Evolutionary conservation across 2,329 filamentous ascomycete species (phyloP).

Genomic region (Bipolaris sorokiniana): DNA sequence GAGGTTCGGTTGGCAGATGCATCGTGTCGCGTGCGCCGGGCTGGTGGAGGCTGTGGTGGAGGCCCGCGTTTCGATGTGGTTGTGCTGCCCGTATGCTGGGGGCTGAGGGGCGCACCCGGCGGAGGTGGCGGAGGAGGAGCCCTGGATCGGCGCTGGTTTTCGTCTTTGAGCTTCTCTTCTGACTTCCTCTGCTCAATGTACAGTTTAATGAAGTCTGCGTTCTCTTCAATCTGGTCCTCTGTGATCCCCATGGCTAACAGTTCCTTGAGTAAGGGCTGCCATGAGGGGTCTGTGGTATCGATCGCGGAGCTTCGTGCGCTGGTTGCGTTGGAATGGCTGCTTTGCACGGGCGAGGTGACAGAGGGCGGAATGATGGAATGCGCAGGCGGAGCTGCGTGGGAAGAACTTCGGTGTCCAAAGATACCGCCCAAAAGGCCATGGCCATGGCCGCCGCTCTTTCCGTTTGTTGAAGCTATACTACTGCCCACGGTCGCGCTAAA

Average conservation of each 20-base stretch:
- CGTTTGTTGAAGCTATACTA: conserved; percentile 34
- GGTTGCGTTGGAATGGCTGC: conserved; percentile 42
- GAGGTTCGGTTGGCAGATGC: conserved; percentile 50
- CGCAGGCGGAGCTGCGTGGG: conserved; percentile 49
- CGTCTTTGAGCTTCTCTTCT: conserved; percentile 54
- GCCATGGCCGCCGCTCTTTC: conserved; percentile 38
- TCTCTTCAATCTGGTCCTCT: conserved; percentile 70
- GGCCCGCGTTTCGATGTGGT: conserved; percentile 62
- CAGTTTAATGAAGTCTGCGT: conserved; percentile 71
- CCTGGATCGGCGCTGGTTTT: conserved; percentile 57
- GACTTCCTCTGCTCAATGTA: conserved; percentile 70
- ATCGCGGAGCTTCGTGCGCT: conserved; percentile 56
- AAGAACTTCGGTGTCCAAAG: conserved; percentile 57
- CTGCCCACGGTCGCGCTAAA: conserved; percentile 60
- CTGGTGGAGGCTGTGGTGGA: conserved; percentile 65
- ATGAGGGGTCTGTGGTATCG: conserved; percentile 67
- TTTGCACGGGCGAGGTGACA: conserved; percentile 48
- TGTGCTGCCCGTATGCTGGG: conserved; percentile 64
- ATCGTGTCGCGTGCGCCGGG: conserved; percentile 54
- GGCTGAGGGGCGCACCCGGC: conserved; percentile 60
- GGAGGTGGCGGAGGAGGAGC: conserved; percentile 70
- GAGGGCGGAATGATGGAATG: conserved; percentile 58
- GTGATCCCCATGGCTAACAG: conserved; percentile 70
- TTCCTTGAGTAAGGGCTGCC: conserved; percentile 66
- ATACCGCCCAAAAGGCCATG: conserved; percentile 61